These are phyloP conservation scores for Chytriomyces confervae DNA, from an alignment of 192 early-diverging fungal genomes.

Conservation along the genomic window DNA sequence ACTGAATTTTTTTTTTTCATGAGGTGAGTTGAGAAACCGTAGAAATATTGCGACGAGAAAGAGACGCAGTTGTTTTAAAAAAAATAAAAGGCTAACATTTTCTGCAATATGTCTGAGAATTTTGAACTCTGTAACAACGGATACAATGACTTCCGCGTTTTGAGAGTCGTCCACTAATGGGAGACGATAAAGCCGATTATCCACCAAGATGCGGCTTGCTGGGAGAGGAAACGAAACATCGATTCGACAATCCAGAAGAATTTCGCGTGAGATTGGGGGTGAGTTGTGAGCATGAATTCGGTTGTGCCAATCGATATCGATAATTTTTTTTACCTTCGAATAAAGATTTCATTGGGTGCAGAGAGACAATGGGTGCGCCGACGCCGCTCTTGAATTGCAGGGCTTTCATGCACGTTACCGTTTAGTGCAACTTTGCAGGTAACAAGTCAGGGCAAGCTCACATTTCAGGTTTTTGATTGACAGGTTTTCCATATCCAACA, in stretches of 20 bases:
- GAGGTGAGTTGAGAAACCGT: too few species aligned
- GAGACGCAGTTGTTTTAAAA: not conserved
- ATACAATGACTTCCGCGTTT: slow-evolving; percentile 87
- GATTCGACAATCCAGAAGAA: slow-evolving; percentile 16
- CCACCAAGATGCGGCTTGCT: slow-evolving; percentile 78
- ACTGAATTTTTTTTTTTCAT: slow-evolving; percentile 6
- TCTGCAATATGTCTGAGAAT: slow-evolving; percentile 88
- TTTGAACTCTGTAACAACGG: slow-evolving; percentile 86
- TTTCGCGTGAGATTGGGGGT: not conserved
- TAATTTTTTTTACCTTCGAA: slow-evolving; percentile 64
- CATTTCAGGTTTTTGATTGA: slow-evolving; percentile 72
- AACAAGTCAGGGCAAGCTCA: slow-evolving; percentile 68
- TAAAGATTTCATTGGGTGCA: slow-evolving; percentile 85
- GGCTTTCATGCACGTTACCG: not conserved
- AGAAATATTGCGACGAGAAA: not conserved
- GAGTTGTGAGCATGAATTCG: too few species aligned
- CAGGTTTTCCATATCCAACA: slow-evolving; percentile 85
- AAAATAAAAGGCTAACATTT: slow-evolving; percentile 57
- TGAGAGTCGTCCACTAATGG: slow-evolving; percentile 82
- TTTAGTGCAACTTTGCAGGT: slow-evolving; percentile 39
- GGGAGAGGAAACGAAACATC: not conserved
- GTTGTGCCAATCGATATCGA: too few species aligned
- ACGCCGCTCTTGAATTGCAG: slow-evolving; percentile 25
- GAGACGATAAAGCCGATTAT: slow-evolving; percentile 84
- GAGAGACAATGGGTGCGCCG: slow-evolving; percentile 60